These are phyloP conservation scores for Citrus hindsii DNA, from an alignment of 345 rosid genomes.

Conservation along the genomic window DNA sequence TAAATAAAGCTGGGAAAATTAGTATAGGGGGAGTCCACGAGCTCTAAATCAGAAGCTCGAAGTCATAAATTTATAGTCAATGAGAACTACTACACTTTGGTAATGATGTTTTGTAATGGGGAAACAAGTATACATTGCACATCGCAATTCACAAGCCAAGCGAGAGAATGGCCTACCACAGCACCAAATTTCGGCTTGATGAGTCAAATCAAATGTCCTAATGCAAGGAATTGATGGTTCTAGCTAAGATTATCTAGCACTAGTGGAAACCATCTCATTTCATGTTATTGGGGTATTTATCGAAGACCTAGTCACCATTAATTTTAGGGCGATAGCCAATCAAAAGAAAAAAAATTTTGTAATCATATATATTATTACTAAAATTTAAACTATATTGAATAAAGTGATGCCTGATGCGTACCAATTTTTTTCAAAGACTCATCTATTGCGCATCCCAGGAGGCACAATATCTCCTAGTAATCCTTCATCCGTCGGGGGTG, in stretches of 20 bases:
- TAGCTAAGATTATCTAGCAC: background rate
- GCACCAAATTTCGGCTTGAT: background rate
- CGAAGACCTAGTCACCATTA: background rate
- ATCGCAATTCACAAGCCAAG: background rate
- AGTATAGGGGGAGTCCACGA: conserved; percentile 1
- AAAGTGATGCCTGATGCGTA: conserved; percentile 12
- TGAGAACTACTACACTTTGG: conserved; percentile 1
- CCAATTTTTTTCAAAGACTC: conserved; percentile 24
- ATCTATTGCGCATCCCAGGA: conserved; percentile 64
- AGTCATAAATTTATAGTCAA: conserved; percentile 21
- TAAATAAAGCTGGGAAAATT: background rate
- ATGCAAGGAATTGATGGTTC: background rate
- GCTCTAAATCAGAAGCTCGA: conserved; percentile 8
- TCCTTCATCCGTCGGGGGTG: conserved; percentile 53
- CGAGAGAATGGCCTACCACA: conserved; percentile 18
- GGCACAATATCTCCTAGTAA: conserved; percentile 89
- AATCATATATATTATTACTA: background rate
- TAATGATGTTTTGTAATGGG: conserved; percentile 19
- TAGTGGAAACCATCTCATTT: conserved; percentile 5
- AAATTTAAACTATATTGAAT: background rate
- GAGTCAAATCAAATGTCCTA: conserved; percentile 2
- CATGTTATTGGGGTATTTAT: background rate
- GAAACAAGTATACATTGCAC: conserved; percentile 15
- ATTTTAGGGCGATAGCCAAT: background rate
- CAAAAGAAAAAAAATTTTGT: background rate